Conservation (phyloP, 1,139 yeast genomes). For the Blastobotrys proliferans region DNA sequence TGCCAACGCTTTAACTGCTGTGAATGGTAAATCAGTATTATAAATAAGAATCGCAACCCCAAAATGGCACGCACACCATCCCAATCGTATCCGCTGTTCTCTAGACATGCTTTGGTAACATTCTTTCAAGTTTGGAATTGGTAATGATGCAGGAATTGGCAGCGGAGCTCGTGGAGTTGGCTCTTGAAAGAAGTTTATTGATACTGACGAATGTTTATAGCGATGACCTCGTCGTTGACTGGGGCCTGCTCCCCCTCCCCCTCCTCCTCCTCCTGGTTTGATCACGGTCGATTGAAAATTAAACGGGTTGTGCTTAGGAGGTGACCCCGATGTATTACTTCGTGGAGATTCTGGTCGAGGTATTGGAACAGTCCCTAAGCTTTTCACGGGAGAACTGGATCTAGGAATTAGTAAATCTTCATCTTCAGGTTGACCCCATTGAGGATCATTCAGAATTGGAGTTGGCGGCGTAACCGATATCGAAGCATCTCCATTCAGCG, state of each 20-base stretch:
- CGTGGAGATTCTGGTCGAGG: too few species aligned
- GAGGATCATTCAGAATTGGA: too few species aligned
- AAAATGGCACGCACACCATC: constrained; percentile 68
- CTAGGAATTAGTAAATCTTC: too few species aligned
- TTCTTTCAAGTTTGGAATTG: constrained; percentile 71
- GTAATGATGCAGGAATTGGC: constrained; percentile 71
- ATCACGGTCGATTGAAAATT: constrained; percentile 34
- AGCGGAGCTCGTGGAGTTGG: constrained; percentile 72
- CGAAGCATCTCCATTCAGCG: too few species aligned
- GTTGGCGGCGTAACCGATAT: too few species aligned
- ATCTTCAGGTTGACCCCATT: too few species aligned
- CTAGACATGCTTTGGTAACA: constrained; percentile 51
- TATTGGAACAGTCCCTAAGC: too few species aligned
- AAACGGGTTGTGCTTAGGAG: constrained; percentile 32
- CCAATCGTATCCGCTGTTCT: constrained; percentile 53
- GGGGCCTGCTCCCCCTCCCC: constrained; percentile 15
- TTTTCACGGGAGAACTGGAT: constrained; percentile 5
- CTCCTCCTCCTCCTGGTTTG: constrained; percentile 17
- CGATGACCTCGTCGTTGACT: constrained; percentile 86
- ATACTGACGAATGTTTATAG: constrained; percentile 94
- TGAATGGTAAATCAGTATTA: constrained; percentile 48
- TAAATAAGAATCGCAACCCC: constrained; percentile 53
- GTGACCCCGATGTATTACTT: too few species aligned
- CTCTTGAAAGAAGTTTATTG: constrained; percentile 93
- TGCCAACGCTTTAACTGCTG: constrained; percentile 72